Percentiles rank a stretch among this genome's conserved stretches.
Evolutionary conservation across 2,329 filamentous ascomycete species (phyloP).

Genomic region (Nothomitra cinnamomea): DNA sequence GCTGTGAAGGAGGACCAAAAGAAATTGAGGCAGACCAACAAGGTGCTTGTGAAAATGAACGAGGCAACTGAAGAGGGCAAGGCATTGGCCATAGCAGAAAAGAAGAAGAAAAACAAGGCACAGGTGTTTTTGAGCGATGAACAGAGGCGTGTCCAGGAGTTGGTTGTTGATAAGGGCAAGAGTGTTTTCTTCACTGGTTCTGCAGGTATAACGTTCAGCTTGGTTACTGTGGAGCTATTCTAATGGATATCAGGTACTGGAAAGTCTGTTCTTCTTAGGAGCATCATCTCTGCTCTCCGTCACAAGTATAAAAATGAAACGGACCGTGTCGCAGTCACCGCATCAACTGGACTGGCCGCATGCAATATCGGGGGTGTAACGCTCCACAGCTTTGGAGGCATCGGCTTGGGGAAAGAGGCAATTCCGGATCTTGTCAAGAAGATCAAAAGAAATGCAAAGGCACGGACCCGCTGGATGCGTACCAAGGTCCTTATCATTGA

Average conservation of each 20-base stretch:
- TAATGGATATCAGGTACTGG: conserved; percentile 43
- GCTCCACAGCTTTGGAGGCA: conserved; percentile 87
- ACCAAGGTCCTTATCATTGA: conserved; percentile 83
- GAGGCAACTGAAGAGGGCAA: conserved; percentile 29
- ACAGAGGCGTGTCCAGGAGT: conserved; percentile 64
- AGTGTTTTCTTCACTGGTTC: conserved; percentile 98
- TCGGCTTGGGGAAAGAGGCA: conserved; percentile 84
- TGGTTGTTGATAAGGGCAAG: conserved; percentile 63
- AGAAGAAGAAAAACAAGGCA: conserved; percentile 26
- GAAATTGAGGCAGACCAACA: conserved; percentile 45
- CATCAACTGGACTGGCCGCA: conserved; percentile 86
- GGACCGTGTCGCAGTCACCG: conserved; percentile 80
- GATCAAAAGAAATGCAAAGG: conserved; percentile 75
- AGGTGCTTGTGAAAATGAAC: conserved; percentile 28
- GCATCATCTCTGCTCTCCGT: conserved; percentile 70
- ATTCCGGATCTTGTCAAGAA: conserved; percentile 71
- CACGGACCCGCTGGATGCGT: conserved; percentile 72
- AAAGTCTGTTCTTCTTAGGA: conserved; percentile 87
- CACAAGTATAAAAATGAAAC: conserved; percentile 60
- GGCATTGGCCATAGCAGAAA: conserved; percentile 20
- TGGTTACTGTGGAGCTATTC: conserved; percentile 4
- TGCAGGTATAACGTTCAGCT: conserved; percentile 37
- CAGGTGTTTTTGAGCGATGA: conserved; percentile 66
- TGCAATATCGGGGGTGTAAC: conserved; percentile 96
- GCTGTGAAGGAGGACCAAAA: conserved; percentile 64